Evolutionary conservation across 2,329 filamentous ascomycete species (phyloP).

Genomic region (Pezicula rhizophila): DNA sequence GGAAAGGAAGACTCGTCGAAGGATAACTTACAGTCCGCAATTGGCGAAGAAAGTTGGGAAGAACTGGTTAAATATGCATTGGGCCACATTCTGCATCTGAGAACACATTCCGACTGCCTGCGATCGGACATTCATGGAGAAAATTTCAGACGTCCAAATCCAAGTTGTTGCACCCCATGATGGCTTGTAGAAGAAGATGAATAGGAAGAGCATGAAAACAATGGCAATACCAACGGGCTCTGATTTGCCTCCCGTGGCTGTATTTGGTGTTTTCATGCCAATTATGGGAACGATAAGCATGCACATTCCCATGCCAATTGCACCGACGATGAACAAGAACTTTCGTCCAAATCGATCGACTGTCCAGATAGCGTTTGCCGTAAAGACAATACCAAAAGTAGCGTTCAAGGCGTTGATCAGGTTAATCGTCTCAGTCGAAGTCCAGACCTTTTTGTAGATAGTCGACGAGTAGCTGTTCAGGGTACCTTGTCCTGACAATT

Average conservation of each 20-base stretch:
- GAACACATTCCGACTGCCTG: constrained; percentile 64
- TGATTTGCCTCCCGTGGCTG: constrained; percentile 45
- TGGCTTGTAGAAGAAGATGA: constrained; percentile 64
- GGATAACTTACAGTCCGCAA: constrained; percentile 30
- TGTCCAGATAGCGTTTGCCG: constrained; percentile 67
- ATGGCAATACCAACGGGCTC: constrained; percentile 60
- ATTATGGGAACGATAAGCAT: constrained; percentile 61
- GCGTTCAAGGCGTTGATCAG: constrained; percentile 71
- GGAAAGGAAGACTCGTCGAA: neutral
- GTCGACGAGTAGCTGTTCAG: constrained; percentile 69
- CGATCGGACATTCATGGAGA: constrained; percentile 66
- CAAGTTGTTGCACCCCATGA: constrained; percentile 65
- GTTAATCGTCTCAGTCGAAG: constrained; percentile 51
- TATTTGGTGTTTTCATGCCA: constrained; percentile 51
- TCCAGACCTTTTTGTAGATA: constrained; percentile 68
- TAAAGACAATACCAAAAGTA: constrained; percentile 67
- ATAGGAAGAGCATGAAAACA: constrained; percentile 61
- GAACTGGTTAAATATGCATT: constrained; percentile 64
- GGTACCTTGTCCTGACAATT: constrained; percentile 66
- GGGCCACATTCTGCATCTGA: constrained; percentile 57
- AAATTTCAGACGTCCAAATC: constrained; percentile 67
- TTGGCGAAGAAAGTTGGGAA: constrained; percentile 62
- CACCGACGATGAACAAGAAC: constrained; percentile 63
- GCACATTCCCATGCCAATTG: constrained; percentile 61
- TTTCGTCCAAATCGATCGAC: constrained; percentile 67